A percentile compares a stretch with the other conserved stretches of the same genome.
These are phyloP conservation scores for Podospora fimiseda DNA, from an alignment of 495 filamentous ascomycete genomes.

Conservation along the genomic window DNA sequence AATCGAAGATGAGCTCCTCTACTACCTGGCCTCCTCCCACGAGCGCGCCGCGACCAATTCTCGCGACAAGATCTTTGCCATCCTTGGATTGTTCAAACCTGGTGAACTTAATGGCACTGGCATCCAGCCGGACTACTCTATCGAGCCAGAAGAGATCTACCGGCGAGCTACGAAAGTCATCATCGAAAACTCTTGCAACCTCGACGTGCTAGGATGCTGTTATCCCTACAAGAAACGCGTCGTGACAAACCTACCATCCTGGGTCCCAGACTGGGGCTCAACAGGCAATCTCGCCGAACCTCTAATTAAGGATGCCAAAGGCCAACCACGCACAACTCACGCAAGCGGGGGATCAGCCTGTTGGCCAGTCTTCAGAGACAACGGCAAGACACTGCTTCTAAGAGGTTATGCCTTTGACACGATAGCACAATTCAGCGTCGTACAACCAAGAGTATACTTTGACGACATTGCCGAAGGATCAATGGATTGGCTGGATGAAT, in stretches of 20 bases:
- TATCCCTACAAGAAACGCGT: background rate
- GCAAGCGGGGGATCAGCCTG: background rate
- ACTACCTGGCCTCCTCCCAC: slow-evolving; percentile 1
- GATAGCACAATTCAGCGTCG: background rate
- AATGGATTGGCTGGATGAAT: too few relatives aligned
- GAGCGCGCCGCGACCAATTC: slow-evolving; percentile 20
- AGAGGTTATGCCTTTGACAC: slow-evolving; percentile 8
- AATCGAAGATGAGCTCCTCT: slow-evolving; percentile 6
- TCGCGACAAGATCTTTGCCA: slow-evolving; percentile 29
- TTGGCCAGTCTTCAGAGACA: background rate
- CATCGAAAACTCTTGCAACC: background rate
- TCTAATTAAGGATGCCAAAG: slow-evolving; percentile 1
- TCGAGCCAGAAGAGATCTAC: background rate
- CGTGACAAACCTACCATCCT: slow-evolving; percentile 4
- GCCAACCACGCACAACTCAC: slow-evolving; percentile 3
- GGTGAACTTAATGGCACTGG: background rate
- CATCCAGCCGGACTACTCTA: slow-evolving; percentile 6
- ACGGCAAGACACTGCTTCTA: background rate
- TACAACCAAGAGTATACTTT: background rate
- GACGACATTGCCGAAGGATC: too few relatives aligned
- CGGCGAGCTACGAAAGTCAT: background rate
- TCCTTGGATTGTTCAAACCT: slow-evolving; percentile 25
- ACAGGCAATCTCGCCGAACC: background rate
- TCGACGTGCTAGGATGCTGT: slow-evolving; percentile 8
- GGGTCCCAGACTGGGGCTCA: slow-evolving; percentile 10